Conservation (phyloP, 129 eudicot genomes). For the Centella asiatica region DNA sequence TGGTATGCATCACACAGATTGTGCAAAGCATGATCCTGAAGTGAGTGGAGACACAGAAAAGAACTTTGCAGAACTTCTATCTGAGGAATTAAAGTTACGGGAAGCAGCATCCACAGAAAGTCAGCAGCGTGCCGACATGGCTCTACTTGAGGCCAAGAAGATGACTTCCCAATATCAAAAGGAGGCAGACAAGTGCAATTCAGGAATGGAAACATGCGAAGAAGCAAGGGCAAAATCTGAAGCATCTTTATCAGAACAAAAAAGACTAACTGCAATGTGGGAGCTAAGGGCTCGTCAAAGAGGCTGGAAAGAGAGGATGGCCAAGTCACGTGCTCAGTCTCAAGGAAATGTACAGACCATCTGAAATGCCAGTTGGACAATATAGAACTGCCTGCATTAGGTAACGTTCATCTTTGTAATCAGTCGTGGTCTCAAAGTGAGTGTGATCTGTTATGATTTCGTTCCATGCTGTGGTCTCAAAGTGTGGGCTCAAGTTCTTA, state of each 20-base stretch:
- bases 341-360: conserved; percentile 28
- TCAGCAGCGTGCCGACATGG: conserved; percentile 82
- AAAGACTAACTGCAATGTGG: conserved; percentile 42
- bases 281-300: conserved; percentile 59
- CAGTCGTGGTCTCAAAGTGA: conserved; percentile 14
- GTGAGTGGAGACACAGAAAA: conserved; percentile 82
- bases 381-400: not conserved
- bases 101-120: conserved; percentile 72
- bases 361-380: not conserved
- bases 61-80: conserved; percentile 65
- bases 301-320: conserved; percentile 72
- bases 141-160: conserved; percentile 81
- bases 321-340: conserved; percentile 30
- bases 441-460: not conserved
- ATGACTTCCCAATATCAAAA: conserved; percentile 88
- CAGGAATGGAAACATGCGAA: conserved; percentile 96
- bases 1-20: conserved; percentile 41
- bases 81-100: conserved; percentile 71
- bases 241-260: conserved; percentile 54
- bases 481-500: not conserved
- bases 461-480: not conserved
- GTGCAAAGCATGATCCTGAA: conserved; percentile 76
- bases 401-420: not conserved
- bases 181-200: conserved; percentile 96
- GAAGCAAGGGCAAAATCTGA: conserved; percentile 94